Conservation (phyloP, 1,284 basidiomycete species). For the Rhodotorula sp. region DNA sequence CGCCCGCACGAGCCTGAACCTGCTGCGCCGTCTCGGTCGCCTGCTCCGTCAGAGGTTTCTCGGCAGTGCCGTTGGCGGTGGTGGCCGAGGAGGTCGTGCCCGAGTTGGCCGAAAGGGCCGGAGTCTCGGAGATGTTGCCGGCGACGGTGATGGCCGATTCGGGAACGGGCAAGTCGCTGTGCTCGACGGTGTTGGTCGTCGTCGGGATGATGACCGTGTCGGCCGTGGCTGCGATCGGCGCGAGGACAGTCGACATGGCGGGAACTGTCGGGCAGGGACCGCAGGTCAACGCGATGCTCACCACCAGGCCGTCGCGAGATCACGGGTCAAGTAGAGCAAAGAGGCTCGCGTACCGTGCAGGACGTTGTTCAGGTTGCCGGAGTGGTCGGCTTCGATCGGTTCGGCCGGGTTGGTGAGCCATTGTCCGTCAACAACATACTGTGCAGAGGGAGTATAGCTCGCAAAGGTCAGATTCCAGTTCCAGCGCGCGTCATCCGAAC, state of each 20-base stretch:
- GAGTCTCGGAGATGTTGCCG: slow-evolving; percentile 15
- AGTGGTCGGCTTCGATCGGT: slow-evolving; percentile 38
- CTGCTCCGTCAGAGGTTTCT: background rate
- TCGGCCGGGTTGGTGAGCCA: slow-evolving; percentile 41
- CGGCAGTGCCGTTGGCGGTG: background rate
- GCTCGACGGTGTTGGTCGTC: background rate
- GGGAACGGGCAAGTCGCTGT: slow-evolving; percentile 23
- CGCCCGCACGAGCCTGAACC: slow-evolving; percentile 18
- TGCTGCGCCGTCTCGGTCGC: slow-evolving; percentile 9
- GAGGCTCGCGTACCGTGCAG: slow-evolving; percentile 40
- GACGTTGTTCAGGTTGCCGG: slow-evolving; percentile 44
- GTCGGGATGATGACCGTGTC: background rate
- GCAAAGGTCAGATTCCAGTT: background rate
- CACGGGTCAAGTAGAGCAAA: too few species aligned
- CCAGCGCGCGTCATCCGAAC: background rate
- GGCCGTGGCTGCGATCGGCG: background rate
- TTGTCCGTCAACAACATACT: slow-evolving; percentile 44
- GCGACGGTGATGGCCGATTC: slow-evolving; percentile 18
- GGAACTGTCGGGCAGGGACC: slow-evolving; percentile 10
- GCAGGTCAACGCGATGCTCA: too few species aligned
- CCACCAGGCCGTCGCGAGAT: too few species aligned
- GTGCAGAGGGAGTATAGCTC: background rate
- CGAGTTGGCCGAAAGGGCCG: slow-evolving; percentile 6
- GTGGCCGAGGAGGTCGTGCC: background rate
- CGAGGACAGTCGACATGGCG: background rate